phyloP scores from a whole-genome alignment of 169 alveolate species.

The Plasmodium coatneyi region DNA sequence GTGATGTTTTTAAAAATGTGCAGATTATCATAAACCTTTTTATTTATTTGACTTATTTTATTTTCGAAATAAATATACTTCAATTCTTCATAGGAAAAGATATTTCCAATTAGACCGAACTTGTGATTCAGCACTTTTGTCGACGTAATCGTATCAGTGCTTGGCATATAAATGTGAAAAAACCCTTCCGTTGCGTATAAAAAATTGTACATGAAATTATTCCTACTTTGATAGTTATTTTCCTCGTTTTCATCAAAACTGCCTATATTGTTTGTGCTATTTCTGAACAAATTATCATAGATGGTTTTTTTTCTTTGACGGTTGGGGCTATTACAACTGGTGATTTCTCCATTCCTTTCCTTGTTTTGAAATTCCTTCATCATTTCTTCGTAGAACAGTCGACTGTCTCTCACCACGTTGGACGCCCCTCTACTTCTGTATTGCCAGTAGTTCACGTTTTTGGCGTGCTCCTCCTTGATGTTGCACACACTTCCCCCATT shows the following conservation, averaged over 20 bases:
- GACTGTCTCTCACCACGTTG: background rate
- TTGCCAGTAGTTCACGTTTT: slow-evolving; percentile 32
- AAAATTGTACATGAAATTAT: slow-evolving; percentile 16
- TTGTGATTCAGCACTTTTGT: slow-evolving; percentile 73
- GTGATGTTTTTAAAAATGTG: slow-evolving; percentile 75
- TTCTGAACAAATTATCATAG: background rate
- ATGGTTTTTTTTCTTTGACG: background rate
- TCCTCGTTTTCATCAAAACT: background rate
- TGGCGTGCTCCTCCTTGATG: background rate
- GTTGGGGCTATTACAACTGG: background rate
- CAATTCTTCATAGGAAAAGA: slow-evolving; percentile 76
- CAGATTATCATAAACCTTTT: slow-evolving; percentile 44
- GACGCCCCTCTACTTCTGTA: background rate
- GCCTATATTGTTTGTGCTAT: background rate
- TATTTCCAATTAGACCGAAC: slow-evolving; percentile 75
- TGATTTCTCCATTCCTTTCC: background rate
- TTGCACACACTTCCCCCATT: background rate
- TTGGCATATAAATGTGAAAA: slow-evolving; percentile 62
- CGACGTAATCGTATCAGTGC: slow-evolving; percentile 50
- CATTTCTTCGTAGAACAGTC: slow-evolving; percentile 12
- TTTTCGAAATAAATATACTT: slow-evolving; percentile 75
- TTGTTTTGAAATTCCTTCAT: slow-evolving; percentile 10
- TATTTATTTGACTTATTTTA: slow-evolving; percentile 56
- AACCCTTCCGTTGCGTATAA: slow-evolving; percentile 55
- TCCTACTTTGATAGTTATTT: background rate